Conservation (phyloP, 2,329 filamentous ascomycete species). For the Pestalotiopsis sp. region DNA sequence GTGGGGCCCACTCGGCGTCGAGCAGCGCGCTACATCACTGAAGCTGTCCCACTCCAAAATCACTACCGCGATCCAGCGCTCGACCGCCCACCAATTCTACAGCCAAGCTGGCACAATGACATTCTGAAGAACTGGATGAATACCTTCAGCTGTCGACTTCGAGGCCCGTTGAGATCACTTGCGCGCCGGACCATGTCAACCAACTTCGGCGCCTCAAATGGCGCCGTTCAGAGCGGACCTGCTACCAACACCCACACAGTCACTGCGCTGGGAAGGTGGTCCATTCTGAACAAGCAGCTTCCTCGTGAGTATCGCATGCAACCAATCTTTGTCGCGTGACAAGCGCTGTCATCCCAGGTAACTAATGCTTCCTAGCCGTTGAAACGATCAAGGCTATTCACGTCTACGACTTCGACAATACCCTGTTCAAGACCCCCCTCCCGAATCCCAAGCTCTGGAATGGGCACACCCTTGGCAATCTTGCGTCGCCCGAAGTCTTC, state of each 20-base stretch:
- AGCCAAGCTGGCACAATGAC: conserved; percentile 2
- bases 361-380: conserved; percentile 45
- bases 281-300: conserved; percentile 71
- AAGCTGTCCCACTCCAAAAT: not conserved
- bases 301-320: conserved; percentile 42
- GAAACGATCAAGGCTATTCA: conserved; percentile 79
- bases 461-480: conserved; percentile 72
- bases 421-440: conserved; percentile 86
- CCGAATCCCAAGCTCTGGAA: conserved; percentile 91
- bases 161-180: conserved; percentile 13
- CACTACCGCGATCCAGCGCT: not conserved
- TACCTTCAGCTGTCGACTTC: conserved; percentile 10
- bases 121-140: not conserved
- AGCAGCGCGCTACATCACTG: not conserved
- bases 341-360: not conserved
- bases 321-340: not conserved
- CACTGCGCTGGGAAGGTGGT: conserved; percentile 84
- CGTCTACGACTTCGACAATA: conserved; percentile 98
- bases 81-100: not conserved
- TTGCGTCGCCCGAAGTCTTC: conserved; percentile 77
- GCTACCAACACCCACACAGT: conserved; percentile 51
- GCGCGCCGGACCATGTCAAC: conserved; percentile 28
- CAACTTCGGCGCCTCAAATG: conserved; percentile 19
- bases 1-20: not conserved
- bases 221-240: conserved; percentile 19